Base-by-base conservation (phyloP, 139 green algal genomes). In the Chloropicon primus region DNA sequence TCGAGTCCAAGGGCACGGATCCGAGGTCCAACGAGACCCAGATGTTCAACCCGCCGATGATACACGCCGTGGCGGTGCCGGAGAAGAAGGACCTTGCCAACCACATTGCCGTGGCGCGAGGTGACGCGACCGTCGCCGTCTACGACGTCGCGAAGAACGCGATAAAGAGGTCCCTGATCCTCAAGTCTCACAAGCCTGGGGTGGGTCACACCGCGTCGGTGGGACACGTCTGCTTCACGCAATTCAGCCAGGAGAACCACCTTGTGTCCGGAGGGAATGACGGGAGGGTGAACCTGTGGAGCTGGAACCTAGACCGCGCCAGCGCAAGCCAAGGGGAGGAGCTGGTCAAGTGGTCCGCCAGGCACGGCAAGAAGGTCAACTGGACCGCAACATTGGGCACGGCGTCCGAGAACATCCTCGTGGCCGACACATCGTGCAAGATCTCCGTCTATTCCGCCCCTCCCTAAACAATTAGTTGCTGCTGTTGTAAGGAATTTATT, bases 31-130 rank as follows among this genome's bases (percentile, higher is more conserved):
- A 17, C 41, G 41, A 62, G 41, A 62, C 41, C 41, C 83, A 91
- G 76, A 72, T 90, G n/a, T 87, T 87, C 73, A 92, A 92, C 78
- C 88, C 88, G 5, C 88, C 88, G 21, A 85, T 92, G 78, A 85
- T 90, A 26, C 84, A 90, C 74, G 72, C 78, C 71, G 1, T 91
- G 1, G 82, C 79, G 0, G 77, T 85, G 3, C 84, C 77, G 1
- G 53, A 79, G 5, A 78, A 22, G 0, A 79, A 88, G 2, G 76
- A 81, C 2, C 72, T 75, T 28, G 53, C 72, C 22, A 24, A 71
- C 1, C 71, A 73, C 53, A 54, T 88, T 24, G 87, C 82, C 2
- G 78, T 82, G 21, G 87, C 82, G 2, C 54, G 85, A 0, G 84
- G 87, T 21, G 86, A 90, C 28, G 86, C 85, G 74, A 77, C 74